Evolutionary conservation across 495 filamentous ascomycete genomes (phyloP).

Genomic region (Lasiosphaeria miniovina): DNA sequence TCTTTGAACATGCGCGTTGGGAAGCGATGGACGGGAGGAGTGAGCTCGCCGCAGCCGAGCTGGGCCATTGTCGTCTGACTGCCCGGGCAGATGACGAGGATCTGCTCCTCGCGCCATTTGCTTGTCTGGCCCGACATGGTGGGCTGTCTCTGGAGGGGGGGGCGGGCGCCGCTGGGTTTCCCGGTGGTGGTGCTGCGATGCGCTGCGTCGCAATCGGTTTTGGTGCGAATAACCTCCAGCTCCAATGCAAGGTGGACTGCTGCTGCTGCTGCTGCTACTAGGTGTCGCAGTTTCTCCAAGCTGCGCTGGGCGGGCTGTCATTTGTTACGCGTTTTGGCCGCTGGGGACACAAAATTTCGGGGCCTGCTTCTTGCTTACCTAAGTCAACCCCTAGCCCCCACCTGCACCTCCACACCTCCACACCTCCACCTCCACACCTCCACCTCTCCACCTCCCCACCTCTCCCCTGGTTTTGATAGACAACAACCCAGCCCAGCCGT

Average conservation of each 20-base stretch:
- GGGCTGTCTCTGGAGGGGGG: not conserved
- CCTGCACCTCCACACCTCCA: not conserved
- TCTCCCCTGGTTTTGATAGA: too few relatives aligned
- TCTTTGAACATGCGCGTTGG: conserved; percentile 92
- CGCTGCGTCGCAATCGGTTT: not conserved
- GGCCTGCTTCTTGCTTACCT: conserved; percentile 5
- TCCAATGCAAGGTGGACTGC: not conserved
- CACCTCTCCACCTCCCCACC: too few relatives aligned
- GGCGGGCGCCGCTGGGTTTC: too few relatives aligned
- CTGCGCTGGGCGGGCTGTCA: too few relatives aligned
- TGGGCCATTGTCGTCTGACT: conserved; percentile 92
- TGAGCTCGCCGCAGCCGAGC: conserved; percentile 88
- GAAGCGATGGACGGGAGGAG: conserved; percentile 75
- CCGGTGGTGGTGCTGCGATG: too few relatives aligned
- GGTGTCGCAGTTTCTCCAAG: conserved; percentile 5
- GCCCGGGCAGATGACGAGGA: conserved; percentile 83
- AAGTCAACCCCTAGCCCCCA: not conserved
- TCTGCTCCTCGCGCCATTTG: conserved; percentile 54
- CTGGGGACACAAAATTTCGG: conserved; percentile 4
- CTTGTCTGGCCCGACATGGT: conserved; percentile 45
- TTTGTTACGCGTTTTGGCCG: conserved; percentile 3
- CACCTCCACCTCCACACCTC: not conserved
- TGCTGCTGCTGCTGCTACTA: too few relatives aligned
- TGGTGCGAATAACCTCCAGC: too few relatives aligned
- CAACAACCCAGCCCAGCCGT: too few relatives aligned